These are phyloP conservation scores for Saccharomycopsis fodiens DNA, from an alignment of 805 yeast genomes.

Conservation along the genomic window DNA sequence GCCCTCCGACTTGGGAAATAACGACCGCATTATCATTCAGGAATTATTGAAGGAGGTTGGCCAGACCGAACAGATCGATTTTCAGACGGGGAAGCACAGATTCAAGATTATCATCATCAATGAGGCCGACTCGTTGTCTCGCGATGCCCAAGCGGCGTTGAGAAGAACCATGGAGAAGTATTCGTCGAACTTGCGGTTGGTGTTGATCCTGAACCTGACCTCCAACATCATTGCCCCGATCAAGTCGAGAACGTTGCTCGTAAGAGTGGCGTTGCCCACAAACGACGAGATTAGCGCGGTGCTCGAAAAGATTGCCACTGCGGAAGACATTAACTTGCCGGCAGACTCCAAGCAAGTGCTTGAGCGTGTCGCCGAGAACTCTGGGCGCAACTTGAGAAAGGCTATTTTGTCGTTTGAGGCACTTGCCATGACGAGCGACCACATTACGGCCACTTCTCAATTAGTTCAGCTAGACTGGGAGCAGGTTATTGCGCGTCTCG, in stretches of 20 bases:
- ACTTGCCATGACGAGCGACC: slow-evolving; percentile 59
- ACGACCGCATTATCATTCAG: slow-evolving; percentile 91
- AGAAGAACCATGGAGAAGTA: slow-evolving; percentile 96
- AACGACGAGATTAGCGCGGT: slow-evolving; percentile 48
- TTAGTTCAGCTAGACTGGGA: slow-evolving; percentile 85
- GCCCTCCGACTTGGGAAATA: slow-evolving; percentile 94
- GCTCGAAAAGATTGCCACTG: slow-evolving; percentile 45
- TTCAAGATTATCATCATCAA: slow-evolving; percentile 81
- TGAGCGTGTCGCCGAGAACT: slow-evolving; percentile 42
- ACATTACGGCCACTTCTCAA: slow-evolving; percentile 38
- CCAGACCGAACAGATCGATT: slow-evolving; percentile 91
- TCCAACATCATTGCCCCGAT: slow-evolving; percentile 92
- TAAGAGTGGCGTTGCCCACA: slow-evolving; percentile 83
- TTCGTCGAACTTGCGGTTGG: slow-evolving; percentile 76
- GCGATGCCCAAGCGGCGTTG: slow-evolving; percentile 94
- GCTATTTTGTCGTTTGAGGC: slow-evolving; percentile 80
- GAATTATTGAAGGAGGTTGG: slow-evolving; percentile 91
- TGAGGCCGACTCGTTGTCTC: slow-evolving; percentile 81
- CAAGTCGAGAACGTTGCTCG: slow-evolving; percentile 80
- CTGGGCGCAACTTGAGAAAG: slow-evolving; percentile 69
- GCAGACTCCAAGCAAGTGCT: slow-evolving; percentile 36
- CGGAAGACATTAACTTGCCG: slow-evolving; percentile 44
- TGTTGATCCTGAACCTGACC: slow-evolving; percentile 81
- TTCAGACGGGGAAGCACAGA: slow-evolving; percentile 43
- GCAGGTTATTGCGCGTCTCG: slow-evolving; percentile 60